Evolutionary conservation across 257 asterid genomes (phyloP).

Genomic region (Lavandula angustifolia): DNA sequence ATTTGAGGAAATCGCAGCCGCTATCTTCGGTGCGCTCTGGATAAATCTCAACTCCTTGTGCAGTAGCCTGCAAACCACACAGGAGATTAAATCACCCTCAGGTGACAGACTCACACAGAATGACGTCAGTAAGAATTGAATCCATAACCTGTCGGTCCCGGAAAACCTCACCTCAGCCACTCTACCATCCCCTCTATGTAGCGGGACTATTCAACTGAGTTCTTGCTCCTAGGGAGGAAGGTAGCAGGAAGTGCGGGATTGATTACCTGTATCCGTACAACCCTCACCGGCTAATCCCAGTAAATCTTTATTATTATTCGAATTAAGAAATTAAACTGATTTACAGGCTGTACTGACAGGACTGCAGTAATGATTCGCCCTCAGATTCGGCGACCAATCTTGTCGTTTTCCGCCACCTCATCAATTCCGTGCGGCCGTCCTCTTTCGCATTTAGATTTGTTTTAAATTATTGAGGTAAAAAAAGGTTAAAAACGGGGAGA

Average conservation of each 20-base stretch:
- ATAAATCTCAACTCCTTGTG: no score
- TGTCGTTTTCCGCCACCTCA: constrained; percentile 81
- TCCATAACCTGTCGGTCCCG: no score
- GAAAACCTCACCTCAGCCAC: background rate
- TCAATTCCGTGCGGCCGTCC: constrained; percentile 72
- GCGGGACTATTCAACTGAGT: background rate
- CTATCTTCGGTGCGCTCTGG: no score
- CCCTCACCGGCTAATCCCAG: constrained; percentile 33
- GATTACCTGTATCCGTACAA: constrained; percentile 57
- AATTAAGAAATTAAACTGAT: background rate
- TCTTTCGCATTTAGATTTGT: constrained; percentile 8
- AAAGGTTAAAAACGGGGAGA: background rate
- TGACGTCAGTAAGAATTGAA: no score
- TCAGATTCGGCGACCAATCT: constrained; percentile 83
- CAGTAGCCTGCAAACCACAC: no score
- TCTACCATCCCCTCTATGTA: no score
- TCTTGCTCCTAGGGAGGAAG: constrained; percentile 1
- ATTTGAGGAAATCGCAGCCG: no score
- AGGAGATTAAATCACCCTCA: no score
- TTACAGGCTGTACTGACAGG: constrained; percentile 82
- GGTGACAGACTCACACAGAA: no score
- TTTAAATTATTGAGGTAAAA: background rate
- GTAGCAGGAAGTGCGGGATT: constrained; percentile 44
- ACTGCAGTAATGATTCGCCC: constrained; percentile 74
- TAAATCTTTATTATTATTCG: background rate